Conservation (phyloP, 2,329 filamentous ascomycete genomes). For the Fragosphaeria purpurea region DNA sequence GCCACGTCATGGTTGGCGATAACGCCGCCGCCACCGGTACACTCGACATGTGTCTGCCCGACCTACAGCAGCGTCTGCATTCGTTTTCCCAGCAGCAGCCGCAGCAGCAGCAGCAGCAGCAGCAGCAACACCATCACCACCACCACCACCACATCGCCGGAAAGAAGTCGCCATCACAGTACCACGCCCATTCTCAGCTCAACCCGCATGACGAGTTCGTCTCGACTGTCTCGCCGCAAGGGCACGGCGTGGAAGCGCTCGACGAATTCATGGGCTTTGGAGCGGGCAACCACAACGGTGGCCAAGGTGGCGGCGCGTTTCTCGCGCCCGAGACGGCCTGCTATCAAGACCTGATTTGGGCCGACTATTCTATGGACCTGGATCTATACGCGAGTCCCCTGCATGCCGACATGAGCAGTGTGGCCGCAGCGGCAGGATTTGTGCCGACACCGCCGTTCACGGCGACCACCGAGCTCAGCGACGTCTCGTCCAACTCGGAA, state of each 20-base stretch:
- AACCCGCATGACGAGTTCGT: slow-evolving; percentile 25
- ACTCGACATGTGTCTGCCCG: slow-evolving; percentile 11
- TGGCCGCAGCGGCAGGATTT: slow-evolving; percentile 1
- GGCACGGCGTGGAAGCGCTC: slow-evolving; percentile 23
- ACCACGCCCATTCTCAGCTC: slow-evolving; percentile 19
- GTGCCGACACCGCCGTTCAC: slow-evolving; percentile 24
- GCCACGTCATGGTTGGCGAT: slow-evolving; percentile 5
- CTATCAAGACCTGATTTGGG: slow-evolving; percentile 36
- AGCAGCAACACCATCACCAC: slow-evolving; percentile 7
- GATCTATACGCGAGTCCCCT: slow-evolving; percentile 29
- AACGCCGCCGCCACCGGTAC: background rate
- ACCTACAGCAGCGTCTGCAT: slow-evolving; percentile 1
- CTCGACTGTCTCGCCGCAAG: slow-evolving; percentile 29
- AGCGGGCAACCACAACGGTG: too few relatives aligned
- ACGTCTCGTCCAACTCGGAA: slow-evolving; percentile 33
- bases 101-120: slow-evolving; percentile 20
- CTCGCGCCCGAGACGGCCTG: slow-evolving; percentile 21
- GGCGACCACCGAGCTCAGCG: slow-evolving; percentile 23
- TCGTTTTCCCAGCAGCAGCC: background rate
- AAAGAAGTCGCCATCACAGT: slow-evolving; percentile 21
- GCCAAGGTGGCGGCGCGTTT: slow-evolving; percentile 19
- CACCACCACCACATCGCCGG: slow-evolving; percentile 7
- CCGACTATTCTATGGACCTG: slow-evolving; percentile 32
- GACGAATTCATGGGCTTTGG: slow-evolving; percentile 33
- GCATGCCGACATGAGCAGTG: slow-evolving; percentile 21